Evolutionary conservation across 2,329 filamentous ascomycete species (phyloP), one percentile per base, ranked within the genome.

Genomic region (Pseudocercospora vitis): DNA sequence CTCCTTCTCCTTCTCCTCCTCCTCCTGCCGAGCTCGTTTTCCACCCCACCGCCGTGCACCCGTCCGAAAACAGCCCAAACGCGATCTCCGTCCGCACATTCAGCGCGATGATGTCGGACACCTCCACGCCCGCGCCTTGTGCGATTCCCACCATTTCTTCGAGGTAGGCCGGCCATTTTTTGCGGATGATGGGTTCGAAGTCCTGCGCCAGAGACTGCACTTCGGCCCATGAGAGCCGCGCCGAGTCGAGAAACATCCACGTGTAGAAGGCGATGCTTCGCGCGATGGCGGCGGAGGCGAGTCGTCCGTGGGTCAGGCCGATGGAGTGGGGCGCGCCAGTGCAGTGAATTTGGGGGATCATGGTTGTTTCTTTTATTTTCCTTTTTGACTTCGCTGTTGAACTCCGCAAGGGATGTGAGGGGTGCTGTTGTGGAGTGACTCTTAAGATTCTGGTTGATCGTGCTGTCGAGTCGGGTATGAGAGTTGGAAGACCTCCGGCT

Each of bases 41-140:
- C 73, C 76, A 81, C 2, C 72, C 72, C 11, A 83, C 57, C 9
- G 76, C 75, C 0, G 81, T 83, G 58, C 81, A 84, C 1, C 81
- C 81, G 57, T 84, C 81, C 19, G 33, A 24, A 4, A 80, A 83
- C 11, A 81, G 65, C 0, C 81, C 81, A 53, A 84, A 82, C 1
- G 73, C 74, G 55, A 83, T 82, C 64, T 83, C 80, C 0, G 78
- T 81, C 1, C 81, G 71, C 2, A 81, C 75, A 51, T 84, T 84
- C 8, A 84, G 66, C 1, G 81, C 79, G 0, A 84, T 64, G n/a
- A 84, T 75, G 44, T 82, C 79, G 2, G 78, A 63, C 1, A 83
- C 60, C 0, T 71, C 57, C 3, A 74, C 65, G 0, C 63, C 68
- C 0, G 80, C 73, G 1, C 81, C 81, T 1, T 78, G 73, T 0